Conservation (phyloP, 768 basidiomycete genomes). For the Leccinum subtestaceum region DNA sequence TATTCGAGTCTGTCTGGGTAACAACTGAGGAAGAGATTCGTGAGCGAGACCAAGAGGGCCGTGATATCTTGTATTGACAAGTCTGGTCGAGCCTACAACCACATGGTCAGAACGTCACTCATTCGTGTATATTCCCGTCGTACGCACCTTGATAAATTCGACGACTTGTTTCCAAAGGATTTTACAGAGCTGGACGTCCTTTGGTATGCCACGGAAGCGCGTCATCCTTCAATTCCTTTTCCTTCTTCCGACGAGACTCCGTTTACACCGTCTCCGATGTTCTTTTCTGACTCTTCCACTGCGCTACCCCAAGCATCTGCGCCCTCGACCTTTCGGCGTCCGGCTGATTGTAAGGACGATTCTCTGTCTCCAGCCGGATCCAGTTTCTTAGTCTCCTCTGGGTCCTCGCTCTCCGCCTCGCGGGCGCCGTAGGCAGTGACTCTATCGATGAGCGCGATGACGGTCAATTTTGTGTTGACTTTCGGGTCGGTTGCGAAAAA, state of each 20-base stretch:
- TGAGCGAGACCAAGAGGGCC: no score
- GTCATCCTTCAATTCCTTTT: slow-evolving; percentile 46
- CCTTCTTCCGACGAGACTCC: slow-evolving; percentile 12
- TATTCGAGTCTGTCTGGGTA: no score
- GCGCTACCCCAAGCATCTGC: slow-evolving; percentile 29
- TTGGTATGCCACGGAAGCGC: slow-evolving; percentile 88
- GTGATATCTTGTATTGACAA: no score
- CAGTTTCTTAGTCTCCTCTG: slow-evolving; percentile 48
- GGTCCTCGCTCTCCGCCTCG: slow-evolving; percentile 95
- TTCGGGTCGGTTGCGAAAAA: slow-evolving; percentile 95
- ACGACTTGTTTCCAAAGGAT: slow-evolving; percentile 65
- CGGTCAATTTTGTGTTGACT: slow-evolving; percentile 99
- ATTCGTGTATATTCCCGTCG: no score
- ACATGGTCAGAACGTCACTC: no score
- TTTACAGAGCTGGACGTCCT: slow-evolving; percentile 59
- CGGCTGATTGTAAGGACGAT: slow-evolving; percentile 46
- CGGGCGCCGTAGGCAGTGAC: slow-evolving; percentile 94
- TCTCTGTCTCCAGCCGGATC: slow-evolving; percentile 69
- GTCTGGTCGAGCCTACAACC: no score
- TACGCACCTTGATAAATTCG: no score
- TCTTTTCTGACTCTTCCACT: slow-evolving; percentile 21
- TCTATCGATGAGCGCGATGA: slow-evolving; percentile 95
- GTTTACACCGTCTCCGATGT: slow-evolving; percentile 9
- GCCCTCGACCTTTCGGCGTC: slow-evolving; percentile 15
- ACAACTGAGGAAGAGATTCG: no score